A percentile compares a stretch with the other conserved stretches of the same genome.
These are phyloP conservation scores for Pyrenochaeta sp. DNA, from an alignment of 2,329 filamentous ascomycete species.

Conservation along the genomic window DNA sequence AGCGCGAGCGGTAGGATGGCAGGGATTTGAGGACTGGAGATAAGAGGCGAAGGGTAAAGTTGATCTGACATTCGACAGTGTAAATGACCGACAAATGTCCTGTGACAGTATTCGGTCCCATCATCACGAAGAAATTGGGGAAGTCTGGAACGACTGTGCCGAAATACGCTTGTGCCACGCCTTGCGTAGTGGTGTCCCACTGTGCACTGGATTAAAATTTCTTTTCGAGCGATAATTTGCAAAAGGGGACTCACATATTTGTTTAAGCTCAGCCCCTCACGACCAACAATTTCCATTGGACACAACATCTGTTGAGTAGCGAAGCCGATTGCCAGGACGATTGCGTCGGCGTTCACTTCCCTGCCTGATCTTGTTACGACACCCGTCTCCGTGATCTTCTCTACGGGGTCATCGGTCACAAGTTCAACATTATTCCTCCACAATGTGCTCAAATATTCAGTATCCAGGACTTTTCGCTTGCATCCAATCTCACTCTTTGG, in stretches of 20 bases:
- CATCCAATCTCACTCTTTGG: conserved; percentile 58
- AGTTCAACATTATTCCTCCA: conserved; percentile 56
- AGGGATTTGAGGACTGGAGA: conserved; percentile 51
- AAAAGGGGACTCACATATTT: conserved; percentile 42
- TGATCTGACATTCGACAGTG: conserved; percentile 62
- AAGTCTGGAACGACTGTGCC: conserved; percentile 57
- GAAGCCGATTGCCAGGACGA: conserved; percentile 61
- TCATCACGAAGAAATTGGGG: conserved; percentile 35
- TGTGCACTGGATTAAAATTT: conserved; percentile 21
- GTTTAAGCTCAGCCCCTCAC: conserved; percentile 51
- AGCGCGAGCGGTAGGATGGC: conserved; percentile 32
- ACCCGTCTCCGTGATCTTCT: conserved; percentile 49
- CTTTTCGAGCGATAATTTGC: background rate
- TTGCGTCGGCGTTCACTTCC: conserved; percentile 54
- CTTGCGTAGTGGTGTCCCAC: conserved; percentile 50
- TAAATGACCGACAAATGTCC: conserved; percentile 62
- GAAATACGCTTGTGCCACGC: conserved; percentile 56
- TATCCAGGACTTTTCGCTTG: conserved; percentile 59
- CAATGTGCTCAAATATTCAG: conserved; percentile 56
- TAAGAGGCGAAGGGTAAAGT: conserved; percentile 56
- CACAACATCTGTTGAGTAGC: conserved; percentile 58
- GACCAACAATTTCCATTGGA: conserved; percentile 58
- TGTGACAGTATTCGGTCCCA: conserved; percentile 54
- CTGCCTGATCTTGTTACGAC: conserved; percentile 52
- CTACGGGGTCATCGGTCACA: conserved; percentile 52